phyloP scores from a whole-genome alignment of 2,329 filamentous ascomycete species.

The Penicillium sp. region DNA sequence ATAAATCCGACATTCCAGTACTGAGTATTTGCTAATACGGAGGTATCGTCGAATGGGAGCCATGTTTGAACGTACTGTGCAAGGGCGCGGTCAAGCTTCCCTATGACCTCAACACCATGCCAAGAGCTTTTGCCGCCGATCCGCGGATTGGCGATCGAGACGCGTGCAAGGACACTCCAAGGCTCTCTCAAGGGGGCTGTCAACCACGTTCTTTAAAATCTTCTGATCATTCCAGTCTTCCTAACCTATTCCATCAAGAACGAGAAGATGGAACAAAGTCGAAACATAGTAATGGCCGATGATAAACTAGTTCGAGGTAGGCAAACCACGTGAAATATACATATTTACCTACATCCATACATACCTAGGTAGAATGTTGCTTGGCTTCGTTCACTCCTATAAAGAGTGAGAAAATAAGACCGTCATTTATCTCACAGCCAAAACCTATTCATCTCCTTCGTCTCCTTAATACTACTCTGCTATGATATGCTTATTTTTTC shows the following conservation, averaged over 20 bases:
- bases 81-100: neutral
- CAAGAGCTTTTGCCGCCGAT: constrained; percentile 16
- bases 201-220: neutral
- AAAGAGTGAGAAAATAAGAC: too few species aligned
- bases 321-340: too few species aligned
- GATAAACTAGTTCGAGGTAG: too few species aligned
- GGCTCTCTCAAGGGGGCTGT: neutral
- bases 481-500: too few species aligned
- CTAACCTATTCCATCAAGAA: neutral
- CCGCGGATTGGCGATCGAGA: constrained; percentile 19
- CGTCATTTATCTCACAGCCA: too few species aligned
- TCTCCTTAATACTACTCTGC: too few species aligned
- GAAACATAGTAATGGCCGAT: neutral
- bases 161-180: neutral
- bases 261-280: neutral
- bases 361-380: too few species aligned
- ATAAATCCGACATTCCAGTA: constrained; percentile 95
- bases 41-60: constrained; percentile 85
- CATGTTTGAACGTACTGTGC: constrained; percentile 53
- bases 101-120: constrained; percentile 13
- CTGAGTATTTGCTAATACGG: constrained; percentile 86
- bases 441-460: too few species aligned
- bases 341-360: too few species aligned
- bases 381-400: too few species aligned
- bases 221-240: neutral